phyloP scores from a whole-genome alignment of 2,329 filamentous ascomycete genomes.

The Malbranchea zuffiana region DNA sequence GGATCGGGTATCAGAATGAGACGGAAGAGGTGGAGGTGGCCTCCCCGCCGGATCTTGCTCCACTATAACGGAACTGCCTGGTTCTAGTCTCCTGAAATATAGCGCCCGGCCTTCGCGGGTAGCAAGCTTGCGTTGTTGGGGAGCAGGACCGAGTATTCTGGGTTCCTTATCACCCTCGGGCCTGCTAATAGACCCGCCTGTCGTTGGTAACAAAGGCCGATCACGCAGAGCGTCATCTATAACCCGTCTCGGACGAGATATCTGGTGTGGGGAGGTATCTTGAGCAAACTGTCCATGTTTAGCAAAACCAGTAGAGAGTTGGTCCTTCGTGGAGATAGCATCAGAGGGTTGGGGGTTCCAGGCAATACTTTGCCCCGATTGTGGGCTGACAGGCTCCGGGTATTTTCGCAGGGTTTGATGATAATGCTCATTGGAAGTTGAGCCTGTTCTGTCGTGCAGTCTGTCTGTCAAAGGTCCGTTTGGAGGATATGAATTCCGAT shows the following conservation, averaged over 20 bases:
- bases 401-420: background rate
- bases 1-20: conserved; percentile 9
- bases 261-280: conserved; percentile 2
- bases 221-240: background rate
- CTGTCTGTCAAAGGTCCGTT: background rate
- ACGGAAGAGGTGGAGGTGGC: conserved; percentile 13
- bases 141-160: no score
- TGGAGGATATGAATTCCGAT: background rate
- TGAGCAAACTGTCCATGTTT: background rate
- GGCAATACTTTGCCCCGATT: background rate
- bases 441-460: background rate
- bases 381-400: background rate
- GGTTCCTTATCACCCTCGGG: conserved; percentile 4
- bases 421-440: background rate
- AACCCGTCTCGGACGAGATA: conserved; percentile 12
- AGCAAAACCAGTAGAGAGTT: background rate
- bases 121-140: no score
- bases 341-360: background rate
- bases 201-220: conserved; percentile 2
- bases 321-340: conserved; percentile 1
- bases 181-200: conserved; percentile 3
- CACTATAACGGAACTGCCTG: conserved; percentile 10
- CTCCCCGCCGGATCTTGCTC: conserved; percentile 16
- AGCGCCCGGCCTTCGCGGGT: background rate
- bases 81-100: conserved; percentile 1